Conservation (phyloP, 495 filamentous ascomycete genomes). For the Cercophora scortea region DNA sequence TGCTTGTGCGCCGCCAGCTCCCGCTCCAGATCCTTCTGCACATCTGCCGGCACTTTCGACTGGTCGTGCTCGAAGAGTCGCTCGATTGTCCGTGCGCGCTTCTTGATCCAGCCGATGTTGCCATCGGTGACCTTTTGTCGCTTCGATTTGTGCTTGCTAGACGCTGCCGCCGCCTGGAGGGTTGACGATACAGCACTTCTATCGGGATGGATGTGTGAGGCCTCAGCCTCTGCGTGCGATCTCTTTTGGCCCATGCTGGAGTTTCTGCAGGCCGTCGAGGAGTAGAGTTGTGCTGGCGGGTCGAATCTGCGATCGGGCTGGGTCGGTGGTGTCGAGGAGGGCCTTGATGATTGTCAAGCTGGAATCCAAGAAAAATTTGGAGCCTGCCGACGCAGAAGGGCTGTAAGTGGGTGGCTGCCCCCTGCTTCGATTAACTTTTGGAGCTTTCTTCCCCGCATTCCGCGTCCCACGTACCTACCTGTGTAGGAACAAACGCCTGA, state of each 20-base stretch:
- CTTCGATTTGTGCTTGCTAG: conserved; percentile 15
- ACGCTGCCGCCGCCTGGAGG: conserved; percentile 4
- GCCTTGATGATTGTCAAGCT: not conserved
- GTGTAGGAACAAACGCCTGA: too few species aligned
- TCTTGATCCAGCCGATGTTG: conserved; percentile 42
- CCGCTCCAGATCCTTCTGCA: conserved; percentile 68
- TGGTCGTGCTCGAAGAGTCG: conserved; percentile 51
- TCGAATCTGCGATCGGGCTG: not conserved
- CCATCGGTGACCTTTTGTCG: conserved; percentile 26
- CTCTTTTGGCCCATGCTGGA: conserved; percentile 11
- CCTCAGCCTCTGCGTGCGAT: conserved; percentile 15
- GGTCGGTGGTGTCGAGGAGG: not conserved
- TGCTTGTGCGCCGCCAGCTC: conserved; percentile 68
- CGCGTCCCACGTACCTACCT: too few species aligned
- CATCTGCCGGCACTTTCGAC: conserved; percentile 62
- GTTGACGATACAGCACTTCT: not conserved
- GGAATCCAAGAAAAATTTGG: not conserved
- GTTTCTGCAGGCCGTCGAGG: not conserved
- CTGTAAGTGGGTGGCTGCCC: too few species aligned
- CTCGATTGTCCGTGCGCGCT: conserved; percentile 52
- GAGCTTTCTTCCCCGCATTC: too few species aligned
- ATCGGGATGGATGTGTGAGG: conserved; percentile 5
- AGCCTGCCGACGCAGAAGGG: not conserved
- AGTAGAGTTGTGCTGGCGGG: not conserved
- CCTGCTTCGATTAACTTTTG: too few species aligned